Conservation (phyloP, 345 rosid genomes). For the Kernera saxatilis region DNA sequence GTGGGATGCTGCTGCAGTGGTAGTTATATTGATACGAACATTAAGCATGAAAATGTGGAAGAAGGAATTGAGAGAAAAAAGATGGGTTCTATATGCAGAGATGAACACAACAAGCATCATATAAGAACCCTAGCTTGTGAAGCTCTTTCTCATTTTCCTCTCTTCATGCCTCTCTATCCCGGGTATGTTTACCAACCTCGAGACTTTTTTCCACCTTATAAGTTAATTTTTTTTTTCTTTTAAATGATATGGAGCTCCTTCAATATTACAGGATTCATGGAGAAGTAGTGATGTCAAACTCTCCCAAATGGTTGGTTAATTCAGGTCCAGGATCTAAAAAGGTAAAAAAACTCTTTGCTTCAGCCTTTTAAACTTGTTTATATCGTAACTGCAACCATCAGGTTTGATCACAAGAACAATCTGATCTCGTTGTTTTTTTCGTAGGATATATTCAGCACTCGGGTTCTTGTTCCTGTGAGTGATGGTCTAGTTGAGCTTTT, state of each 20-base stretch:
- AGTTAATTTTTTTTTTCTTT: background rate
- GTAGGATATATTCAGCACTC: slow-evolving; percentile 56
- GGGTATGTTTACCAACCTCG: slow-evolving; percentile 39
- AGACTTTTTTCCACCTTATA: background rate
- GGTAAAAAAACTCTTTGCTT: slow-evolving; percentile 32
- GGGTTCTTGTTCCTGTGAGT: slow-evolving; percentile 58
- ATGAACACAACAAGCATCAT: slow-evolving; percentile 41
- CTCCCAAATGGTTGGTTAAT: slow-evolving; percentile 53
- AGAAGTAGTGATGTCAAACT: slow-evolving; percentile 58
- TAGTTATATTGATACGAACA: slow-evolving; percentile 22
- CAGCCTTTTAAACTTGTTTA: background rate
- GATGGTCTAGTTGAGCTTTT: slow-evolving; percentile 88
- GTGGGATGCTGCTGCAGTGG: slow-evolving; percentile 74
- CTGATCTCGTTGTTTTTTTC: background rate
- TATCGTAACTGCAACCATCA: background rate
- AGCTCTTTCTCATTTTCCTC: slow-evolving; percentile 58
- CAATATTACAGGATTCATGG: slow-evolving; percentile 61
- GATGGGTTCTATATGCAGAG: slow-evolving; percentile 47
- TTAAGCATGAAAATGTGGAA: slow-evolving; percentile 30
- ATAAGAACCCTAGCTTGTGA: slow-evolving; percentile 55
- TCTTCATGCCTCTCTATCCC: slow-evolving; percentile 58
- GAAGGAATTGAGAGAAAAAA: slow-evolving; percentile 30
- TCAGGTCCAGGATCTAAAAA: slow-evolving; percentile 30
- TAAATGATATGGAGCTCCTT: background rate
- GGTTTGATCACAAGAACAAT: background rate